Base-by-base conservation (phyloP, 2,329 filamentous ascomycete species). In the Claviceps sp. region DNA sequence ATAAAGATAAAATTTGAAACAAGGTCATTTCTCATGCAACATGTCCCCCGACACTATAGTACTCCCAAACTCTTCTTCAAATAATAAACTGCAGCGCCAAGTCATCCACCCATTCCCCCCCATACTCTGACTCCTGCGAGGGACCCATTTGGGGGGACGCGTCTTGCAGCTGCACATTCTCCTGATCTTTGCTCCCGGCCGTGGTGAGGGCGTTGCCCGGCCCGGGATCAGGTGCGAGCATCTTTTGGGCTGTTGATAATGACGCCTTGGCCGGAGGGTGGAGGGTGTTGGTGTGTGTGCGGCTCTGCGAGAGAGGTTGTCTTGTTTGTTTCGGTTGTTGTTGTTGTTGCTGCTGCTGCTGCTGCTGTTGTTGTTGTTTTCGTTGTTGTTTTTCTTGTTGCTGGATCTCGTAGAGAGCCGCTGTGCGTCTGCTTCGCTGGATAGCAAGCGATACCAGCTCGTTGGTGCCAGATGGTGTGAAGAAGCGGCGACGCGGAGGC, bases 81-180 rank as follows among this genome's bases (percentile, higher is more conserved):
- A 59, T 34, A n/a, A 52, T 30, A 38, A 67, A 48, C 26, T 68
- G 66, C 5, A 60, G 52, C 1, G 61, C 65, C n/a, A 66, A 55
- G 18, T 70, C 66, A 26, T 70, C 67, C 4, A 69, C 56, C 67
- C 67, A 70, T 11, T 60, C 65, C 2, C 67, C 67, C 5, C 67
- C 67, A 18, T 69, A 70, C 24, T 68, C 65, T 1, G 67, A 61
- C 57, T 70, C 67, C 51, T 69, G 67, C 9, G 67, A 70, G 11
- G 59, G 61, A 38, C 53, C 44, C 0, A 48, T 49, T 1, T 43
- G 51, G 47, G 41, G 18, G 14, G n/a, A 34, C 16, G 37, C 51
- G 26, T 22, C 37, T n/a, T 11, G 18, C 41, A 55, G 59, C 1
- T 51, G 49, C 0, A 53, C 43, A 26, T 62, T 64, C 34, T 67